phyloP scores from a whole-genome alignment of 2,329 filamentous ascomycete species.

The Teratosphaeria epicoccoides region DNA sequence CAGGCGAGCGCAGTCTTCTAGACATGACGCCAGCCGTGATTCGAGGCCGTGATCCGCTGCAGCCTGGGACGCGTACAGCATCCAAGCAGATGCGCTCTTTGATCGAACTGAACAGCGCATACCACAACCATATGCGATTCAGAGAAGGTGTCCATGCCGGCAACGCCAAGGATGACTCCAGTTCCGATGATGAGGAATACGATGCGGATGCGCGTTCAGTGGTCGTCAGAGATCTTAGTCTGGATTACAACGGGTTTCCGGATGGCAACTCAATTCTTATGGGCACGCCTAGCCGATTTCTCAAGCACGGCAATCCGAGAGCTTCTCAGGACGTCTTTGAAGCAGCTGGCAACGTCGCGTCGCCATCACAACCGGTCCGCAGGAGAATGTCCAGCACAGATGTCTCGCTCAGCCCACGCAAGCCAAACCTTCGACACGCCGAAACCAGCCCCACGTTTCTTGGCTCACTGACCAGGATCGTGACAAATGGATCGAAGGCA shows the following conservation, averaged over 20 bases:
- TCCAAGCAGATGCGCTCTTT: constrained; percentile 22
- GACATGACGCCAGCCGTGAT: constrained; percentile 15
- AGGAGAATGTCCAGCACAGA: constrained; percentile 19
- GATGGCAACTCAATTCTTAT: constrained; percentile 24
- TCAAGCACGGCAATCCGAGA: constrained; percentile 18
- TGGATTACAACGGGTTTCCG: constrained; percentile 22
- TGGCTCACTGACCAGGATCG: constrained; percentile 8
- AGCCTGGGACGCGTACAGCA: constrained; percentile 14
- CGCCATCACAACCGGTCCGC: constrained; percentile 7
- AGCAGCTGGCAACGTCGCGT: constrained; percentile 13
- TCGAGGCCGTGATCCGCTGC: constrained; percentile 12
- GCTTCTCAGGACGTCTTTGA: constrained; percentile 7
- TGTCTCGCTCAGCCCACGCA: constrained; percentile 10
- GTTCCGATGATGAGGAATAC: constrained; percentile 10
- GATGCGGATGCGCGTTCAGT: constrained; percentile 6
- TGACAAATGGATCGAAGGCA: constrained; percentile 7
- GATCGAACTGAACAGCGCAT: constrained; percentile 19
- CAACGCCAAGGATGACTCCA: background rate
- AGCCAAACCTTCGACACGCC: constrained; percentile 18
- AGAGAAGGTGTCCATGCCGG: constrained; percentile 6
- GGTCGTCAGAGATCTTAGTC: constrained; percentile 12
- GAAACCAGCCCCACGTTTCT: constrained; percentile 20
- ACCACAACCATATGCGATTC: constrained; percentile 12
- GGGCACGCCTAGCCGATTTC: constrained; percentile 27
- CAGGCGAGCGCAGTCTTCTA: constrained; percentile 15